These are phyloP conservation scores for Calamus simplicifolius DNA, from an alignment of 176 grass and related monocot genomes.

Conservation along the genomic window DNA sequence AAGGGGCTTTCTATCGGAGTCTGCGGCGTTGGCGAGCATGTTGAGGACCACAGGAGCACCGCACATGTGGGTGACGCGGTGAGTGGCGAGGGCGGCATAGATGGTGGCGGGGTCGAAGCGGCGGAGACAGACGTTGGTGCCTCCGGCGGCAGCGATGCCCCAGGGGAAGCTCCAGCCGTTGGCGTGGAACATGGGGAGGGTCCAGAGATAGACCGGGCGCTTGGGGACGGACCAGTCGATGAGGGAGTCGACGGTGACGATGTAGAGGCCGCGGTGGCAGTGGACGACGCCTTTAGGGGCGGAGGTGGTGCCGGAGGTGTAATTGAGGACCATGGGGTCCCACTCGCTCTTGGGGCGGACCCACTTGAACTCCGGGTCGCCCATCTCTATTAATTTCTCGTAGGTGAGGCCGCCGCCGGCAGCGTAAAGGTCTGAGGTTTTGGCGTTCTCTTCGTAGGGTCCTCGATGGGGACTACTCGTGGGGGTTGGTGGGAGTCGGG, in stretches of 20 bases:
- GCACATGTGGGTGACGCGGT: conserved; percentile 59
- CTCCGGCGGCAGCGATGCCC: conserved; percentile 68
- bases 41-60: conserved; percentile 82
- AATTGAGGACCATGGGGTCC: conserved; percentile 88
- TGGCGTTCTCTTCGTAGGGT: conserved; percentile 33
- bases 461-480: conserved; percentile 55
- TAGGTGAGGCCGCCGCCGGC: conserved; percentile 27
- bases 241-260: conserved; percentile 43
- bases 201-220: conserved; percentile 75
- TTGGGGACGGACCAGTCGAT: conserved; percentile 39
- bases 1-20: conserved; percentile 25
- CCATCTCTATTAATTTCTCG: conserved; percentile 42
- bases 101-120: conserved; percentile 42
- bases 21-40: conserved; percentile 72
- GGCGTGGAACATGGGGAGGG: conserved; percentile 88
- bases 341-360: conserved; percentile 52
- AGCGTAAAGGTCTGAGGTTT: neutral
- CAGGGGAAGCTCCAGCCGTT: conserved; percentile 89
- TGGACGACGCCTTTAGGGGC: conserved; percentile 83
- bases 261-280: conserved; percentile 68
- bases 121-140: conserved; percentile 73
- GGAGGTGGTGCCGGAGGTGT: conserved; percentile 90
- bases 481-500: conserved; percentile 26
- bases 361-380: conserved; percentile 60
- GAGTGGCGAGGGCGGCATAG: conserved; percentile 32